Conservation (phyloP, 345 rosid species). For the Lumnitzera littorea region DNA sequence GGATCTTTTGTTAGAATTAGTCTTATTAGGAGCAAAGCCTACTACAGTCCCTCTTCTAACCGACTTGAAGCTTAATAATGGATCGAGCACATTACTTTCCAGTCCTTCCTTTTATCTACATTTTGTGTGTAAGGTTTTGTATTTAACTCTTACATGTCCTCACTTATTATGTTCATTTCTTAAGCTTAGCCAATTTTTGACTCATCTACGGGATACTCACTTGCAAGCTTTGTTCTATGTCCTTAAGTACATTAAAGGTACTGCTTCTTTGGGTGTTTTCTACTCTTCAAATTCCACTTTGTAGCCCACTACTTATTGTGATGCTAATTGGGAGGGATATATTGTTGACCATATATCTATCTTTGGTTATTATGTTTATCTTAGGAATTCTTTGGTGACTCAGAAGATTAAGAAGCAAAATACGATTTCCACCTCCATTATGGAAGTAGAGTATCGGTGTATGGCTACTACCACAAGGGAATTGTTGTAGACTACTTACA, state of each 20-base stretch:
- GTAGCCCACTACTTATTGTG: background rate
- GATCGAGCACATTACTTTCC: background rate
- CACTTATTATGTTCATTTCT: background rate
- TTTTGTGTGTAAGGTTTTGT: background rate
- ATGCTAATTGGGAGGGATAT: background rate
- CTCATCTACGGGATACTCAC: background rate
- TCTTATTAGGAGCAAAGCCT: too few species aligned
- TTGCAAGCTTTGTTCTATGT: background rate
- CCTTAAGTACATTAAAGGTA: background rate
- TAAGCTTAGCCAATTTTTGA: background rate
- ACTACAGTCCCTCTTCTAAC: too few species aligned
- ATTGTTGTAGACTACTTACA: too few species aligned
- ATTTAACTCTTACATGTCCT: background rate
- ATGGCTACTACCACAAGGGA: too few species aligned
- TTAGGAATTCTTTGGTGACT: background rate
- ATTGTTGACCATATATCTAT: background rate
- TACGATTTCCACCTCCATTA: background rate
- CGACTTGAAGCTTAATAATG: too few species aligned
- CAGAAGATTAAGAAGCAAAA: slow-evolving; percentile 2
- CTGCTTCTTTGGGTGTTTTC: background rate
- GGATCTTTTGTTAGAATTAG: too few species aligned
- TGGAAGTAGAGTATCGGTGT: background rate
- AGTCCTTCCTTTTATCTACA: background rate
- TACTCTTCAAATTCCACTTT: background rate
- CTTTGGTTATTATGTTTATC: background rate